phyloP scores from a whole-genome alignment of 768 basidiomycete species.

The Lentinula raphanica region DNA sequence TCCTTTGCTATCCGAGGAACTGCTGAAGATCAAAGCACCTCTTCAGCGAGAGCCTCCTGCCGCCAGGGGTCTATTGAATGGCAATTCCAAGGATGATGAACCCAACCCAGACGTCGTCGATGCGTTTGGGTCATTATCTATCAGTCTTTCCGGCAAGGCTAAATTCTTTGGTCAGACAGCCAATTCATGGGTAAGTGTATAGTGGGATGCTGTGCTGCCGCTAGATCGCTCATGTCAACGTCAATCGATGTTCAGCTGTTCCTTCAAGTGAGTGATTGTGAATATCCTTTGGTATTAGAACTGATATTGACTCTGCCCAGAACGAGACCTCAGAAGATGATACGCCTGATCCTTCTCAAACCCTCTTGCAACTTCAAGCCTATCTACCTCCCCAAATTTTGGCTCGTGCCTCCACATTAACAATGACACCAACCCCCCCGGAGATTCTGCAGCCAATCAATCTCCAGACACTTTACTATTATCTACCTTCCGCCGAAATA shows the following conservation, averaged over 20 bases:
- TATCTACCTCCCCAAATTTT: constrained; percentile 62
- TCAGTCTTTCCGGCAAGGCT: constrained; percentile 64
- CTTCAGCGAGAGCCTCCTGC: constrained; percentile 59
- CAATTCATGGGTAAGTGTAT: constrained; percentile 69
- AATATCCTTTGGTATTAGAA: not conserved
- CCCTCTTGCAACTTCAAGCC: constrained; percentile 42
- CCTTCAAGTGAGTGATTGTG: constrained; percentile 50
- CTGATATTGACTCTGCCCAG: constrained; percentile 26
- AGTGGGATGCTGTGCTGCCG: not conserved
- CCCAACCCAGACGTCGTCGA: constrained; percentile 65
- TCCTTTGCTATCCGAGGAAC: constrained; percentile 65
- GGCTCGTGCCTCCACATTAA: constrained; percentile 59
- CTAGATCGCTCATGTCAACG: not conserved
- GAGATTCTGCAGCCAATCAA: constrained; percentile 39
- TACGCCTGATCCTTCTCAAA: constrained; percentile 41
- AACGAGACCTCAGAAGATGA: constrained; percentile 58
- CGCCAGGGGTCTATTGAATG: constrained; percentile 31
- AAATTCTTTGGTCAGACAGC: constrained; percentile 76
- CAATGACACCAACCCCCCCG: constrained; percentile 40
- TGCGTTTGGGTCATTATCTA: constrained; percentile 76
- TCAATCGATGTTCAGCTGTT: constrained; percentile 49
- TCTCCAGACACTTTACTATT: constrained; percentile 59
- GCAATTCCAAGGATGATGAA: constrained; percentile 56
- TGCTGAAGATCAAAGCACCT: constrained; percentile 71
- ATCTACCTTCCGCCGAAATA: constrained; percentile 57